Evolutionary conservation across 2,329 filamentous ascomycete species (phyloP).

Genomic region (Didymosphaeria variabile): DNA sequence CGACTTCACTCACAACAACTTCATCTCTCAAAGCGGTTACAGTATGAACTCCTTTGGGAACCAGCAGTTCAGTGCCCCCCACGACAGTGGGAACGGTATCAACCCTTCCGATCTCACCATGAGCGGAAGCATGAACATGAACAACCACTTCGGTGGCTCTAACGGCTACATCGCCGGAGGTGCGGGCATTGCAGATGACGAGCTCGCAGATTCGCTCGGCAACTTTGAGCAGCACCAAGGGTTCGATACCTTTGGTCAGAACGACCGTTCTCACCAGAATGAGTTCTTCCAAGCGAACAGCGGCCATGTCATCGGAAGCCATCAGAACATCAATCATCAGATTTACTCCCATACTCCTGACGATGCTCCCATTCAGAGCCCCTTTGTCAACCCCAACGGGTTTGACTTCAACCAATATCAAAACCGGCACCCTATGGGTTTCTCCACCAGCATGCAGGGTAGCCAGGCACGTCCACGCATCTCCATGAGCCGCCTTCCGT

Average conservation of each 20-base stretch:
- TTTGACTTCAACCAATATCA: conserved; percentile 82
- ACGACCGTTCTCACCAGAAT: conserved; percentile 62
- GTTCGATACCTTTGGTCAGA: conserved; percentile 65
- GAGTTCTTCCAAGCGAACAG: conserved; percentile 55
- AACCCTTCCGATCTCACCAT: conserved; percentile 88
- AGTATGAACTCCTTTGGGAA: conserved; percentile 59
- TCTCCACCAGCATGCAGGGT: conserved; percentile 42
- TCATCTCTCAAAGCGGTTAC: conserved; percentile 60
- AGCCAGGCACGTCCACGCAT: conserved; percentile 48
- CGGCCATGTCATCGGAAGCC: conserved; percentile 65
- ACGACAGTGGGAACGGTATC: conserved; percentile 59
- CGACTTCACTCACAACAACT: conserved; percentile 64
- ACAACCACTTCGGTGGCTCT: conserved; percentile 65
- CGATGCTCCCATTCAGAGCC: conserved; percentile 89
- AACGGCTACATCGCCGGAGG: conserved; percentile 80
- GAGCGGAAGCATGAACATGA: conserved; percentile 64
- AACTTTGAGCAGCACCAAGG: conserved; percentile 59
- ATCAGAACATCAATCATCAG: conserved; percentile 73
- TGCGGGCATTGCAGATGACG: conserved; percentile 85
- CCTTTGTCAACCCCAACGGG: conserved; percentile 73
- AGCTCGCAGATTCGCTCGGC: conserved; percentile 76
- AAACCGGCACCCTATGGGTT: conserved; percentile 64
- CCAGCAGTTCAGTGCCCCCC: conserved; percentile 58
- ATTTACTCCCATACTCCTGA: conserved; percentile 93
- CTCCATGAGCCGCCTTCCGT: conserved; percentile 67